phyloP scores from a whole-genome alignment of 352 stramenopile species.

The Phytophthora fragariae region DNA sequence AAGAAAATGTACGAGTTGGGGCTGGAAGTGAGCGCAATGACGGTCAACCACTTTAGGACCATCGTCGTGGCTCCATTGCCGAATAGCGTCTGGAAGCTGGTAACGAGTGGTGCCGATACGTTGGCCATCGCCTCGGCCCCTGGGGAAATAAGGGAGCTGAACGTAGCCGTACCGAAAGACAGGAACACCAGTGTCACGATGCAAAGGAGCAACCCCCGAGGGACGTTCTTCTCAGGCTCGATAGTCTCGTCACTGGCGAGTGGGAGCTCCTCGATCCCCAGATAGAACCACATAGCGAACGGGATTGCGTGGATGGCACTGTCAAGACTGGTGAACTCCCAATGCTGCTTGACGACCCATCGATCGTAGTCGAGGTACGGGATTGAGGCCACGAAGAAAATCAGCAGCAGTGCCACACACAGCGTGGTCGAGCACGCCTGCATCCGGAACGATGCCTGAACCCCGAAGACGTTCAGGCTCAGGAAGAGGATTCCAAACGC shows the following conservation, averaged over 20 bases:
- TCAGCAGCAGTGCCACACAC: slow-evolving; percentile 56
- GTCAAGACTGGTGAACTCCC: slow-evolving; percentile 56
- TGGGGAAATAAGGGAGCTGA: slow-evolving; percentile 70
- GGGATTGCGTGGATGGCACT: slow-evolving; percentile 61
- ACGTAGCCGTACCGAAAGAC: slow-evolving; percentile 71
- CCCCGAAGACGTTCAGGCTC: slow-evolving; percentile 65
- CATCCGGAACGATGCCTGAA: slow-evolving; percentile 70
- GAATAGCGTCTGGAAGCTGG: slow-evolving; percentile 66
- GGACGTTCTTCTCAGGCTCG: slow-evolving; percentile 77
- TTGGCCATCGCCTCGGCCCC: slow-evolving; percentile 47
- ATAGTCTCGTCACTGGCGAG: slow-evolving; percentile 81
- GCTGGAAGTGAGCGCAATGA: slow-evolving; percentile 69
- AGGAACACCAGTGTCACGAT: slow-evolving; percentile 64
- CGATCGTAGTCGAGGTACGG: slow-evolving; percentile 62
- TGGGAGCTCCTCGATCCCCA: slow-evolving; percentile 63
- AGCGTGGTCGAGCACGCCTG: slow-evolving; percentile 67
- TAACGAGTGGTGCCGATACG: slow-evolving; percentile 41
- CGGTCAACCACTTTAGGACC: slow-evolving; percentile 68
- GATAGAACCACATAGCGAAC: slow-evolving; percentile 65
- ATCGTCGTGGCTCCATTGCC: slow-evolving; percentile 60
- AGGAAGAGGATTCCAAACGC: slow-evolving; percentile 66
- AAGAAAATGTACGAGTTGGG: slow-evolving; percentile 82
- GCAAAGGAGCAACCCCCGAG: slow-evolving; percentile 58
- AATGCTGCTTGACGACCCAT: slow-evolving; percentile 65
- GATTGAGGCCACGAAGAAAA: slow-evolving; percentile 66